Evolutionary conservation across 306 rosid genomes (phyloP), one percentile per base, ranked within the genome.

Genomic region (Begonia peltatifolia): DNA sequence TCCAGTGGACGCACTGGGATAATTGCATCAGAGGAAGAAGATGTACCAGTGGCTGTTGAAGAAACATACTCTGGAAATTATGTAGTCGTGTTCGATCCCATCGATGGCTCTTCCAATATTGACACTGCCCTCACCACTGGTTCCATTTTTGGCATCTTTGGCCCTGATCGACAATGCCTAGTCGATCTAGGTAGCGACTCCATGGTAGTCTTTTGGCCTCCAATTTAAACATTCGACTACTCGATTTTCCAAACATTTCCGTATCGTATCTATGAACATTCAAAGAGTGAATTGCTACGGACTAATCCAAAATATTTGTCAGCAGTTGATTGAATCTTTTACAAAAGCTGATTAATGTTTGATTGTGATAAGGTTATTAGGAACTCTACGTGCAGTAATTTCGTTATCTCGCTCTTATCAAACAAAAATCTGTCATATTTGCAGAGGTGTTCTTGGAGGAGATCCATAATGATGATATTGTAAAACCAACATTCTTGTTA

Each of bases 11-110:
- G 71, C 20, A 73, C 78, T 0, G 74, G 71, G 47, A 73, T 73
- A 2, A 73, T 73, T 49, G 74, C 78, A 4, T 73, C 78, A 2
- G 74, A 73, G 61, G 78, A 73, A 57, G 78, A 73, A 59, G 74
- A 68, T 36, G 51, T 73, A 11, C 78, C 78, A 9, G 74, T 73
- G 41, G 78, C 78, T 2, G 78, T 73, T 16, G 78, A 73, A 57
- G 74, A 73, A 56, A 73, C 74, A 0, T 73, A 63, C 61, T 73
- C 70, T 14, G 74, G 78, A 51, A 60, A 73, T 70, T 73, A 73
- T 50, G 62, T 73, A 6, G 74, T 67, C 15, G 74, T 73, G 44
- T 68, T 73, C 43, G 78, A 73, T 47, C 78, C 78, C 14, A 68
- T 73, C 42, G 78, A 73, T 50, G 74, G 78, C 46, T 73, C 74